Evolutionary conservation across 176 grass and related monocot genomes (phyloP), one percentile per base, ranked within the genome.

Genomic region (Oryza punctata): DNA sequence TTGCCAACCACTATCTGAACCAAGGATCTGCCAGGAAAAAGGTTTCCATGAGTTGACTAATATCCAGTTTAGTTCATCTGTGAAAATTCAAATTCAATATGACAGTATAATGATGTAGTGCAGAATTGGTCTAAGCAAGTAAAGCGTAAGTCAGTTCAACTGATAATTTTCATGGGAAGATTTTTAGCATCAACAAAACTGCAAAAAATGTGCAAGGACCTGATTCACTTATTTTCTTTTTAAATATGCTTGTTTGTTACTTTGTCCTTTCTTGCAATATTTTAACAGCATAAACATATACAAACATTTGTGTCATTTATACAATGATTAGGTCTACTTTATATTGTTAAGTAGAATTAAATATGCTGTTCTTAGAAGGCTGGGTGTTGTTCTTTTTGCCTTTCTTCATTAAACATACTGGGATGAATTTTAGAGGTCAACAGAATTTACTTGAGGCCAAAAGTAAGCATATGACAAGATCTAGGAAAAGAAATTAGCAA

Each of bases 1-100:
- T 84, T 99, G 89, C 97, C 97, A 99, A 21, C 97, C 93, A 81
- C 93, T 94, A 49, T 94, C 93, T 63, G 91, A 82, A 76, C 91
- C 88, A 79, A 99, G 87, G 67, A 99, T 96, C 97, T 99, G 91
- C 80, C 70, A 80, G 76, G 35, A 78, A 64, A 81, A 84, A 66
- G 11, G 38, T 24, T 26, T 74, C 9, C 23, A 69, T 74, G 18
- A 73, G 14, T 68, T n/a, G 5, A 85, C 6, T 57, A 41, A 67
- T 77, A 19, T 73, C 19, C 18, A 33, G 24, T 64, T 19, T n/a
- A 77, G 81, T 65, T 41, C 28, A 40, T 66, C 38, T 14, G 70
- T 5, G 21, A 41, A 33, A 64, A 75, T 40, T 76, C 35, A 86
- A 57, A 78, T 38, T 46, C 8, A 49, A 77, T 29, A 86, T 73